These are phyloP conservation scores for Harringtonia lauricola DNA, from an alignment of 2,329 filamentous ascomycete genomes.

Conservation along the genomic window DNA sequence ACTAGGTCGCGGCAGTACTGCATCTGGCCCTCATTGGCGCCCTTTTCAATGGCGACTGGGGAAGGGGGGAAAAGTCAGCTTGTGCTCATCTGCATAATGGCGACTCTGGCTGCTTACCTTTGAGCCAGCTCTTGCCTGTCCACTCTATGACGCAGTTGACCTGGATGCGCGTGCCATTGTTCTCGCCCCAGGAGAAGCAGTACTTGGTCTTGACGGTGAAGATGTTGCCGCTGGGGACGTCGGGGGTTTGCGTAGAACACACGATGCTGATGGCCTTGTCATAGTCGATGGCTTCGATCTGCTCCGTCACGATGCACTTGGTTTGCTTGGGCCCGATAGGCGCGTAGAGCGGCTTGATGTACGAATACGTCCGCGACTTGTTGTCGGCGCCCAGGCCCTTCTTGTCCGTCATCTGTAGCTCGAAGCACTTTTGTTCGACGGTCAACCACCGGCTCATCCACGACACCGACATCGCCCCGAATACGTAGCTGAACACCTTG, in stretches of 20 bases:
- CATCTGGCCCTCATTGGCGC: constrained; percentile 79
- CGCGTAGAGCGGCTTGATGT: constrained; percentile 80
- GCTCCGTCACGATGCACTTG: constrained; percentile 83
- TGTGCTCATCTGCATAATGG: too few relatives aligned
- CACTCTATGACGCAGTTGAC: constrained; percentile 90
- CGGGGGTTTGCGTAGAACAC: constrained; percentile 77
- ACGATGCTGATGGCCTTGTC: constrained; percentile 80
- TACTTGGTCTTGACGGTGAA: constrained; percentile 92
- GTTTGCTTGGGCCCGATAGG: constrained; percentile 88
- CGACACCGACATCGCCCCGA: constrained; percentile 64
- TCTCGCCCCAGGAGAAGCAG: constrained; percentile 84
- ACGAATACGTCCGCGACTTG: constrained; percentile 65
- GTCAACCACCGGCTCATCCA: constrained; percentile 85
- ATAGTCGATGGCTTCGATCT: constrained; percentile 71
- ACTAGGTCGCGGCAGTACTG: constrained; percentile 75
- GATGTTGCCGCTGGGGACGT: constrained; percentile 87
- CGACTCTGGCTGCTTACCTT: constrained; percentile 44
- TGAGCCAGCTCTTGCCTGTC: constrained; percentile 96
- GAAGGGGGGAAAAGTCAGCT: background rate
- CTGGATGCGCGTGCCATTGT: constrained; percentile 73
- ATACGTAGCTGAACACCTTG: constrained; percentile 81
- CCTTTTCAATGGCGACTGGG: constrained; percentile 87
- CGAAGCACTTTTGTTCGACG: constrained; percentile 77
- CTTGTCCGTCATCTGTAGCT: constrained; percentile 80
- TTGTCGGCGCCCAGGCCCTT: constrained; percentile 66